Evolutionary conservation across 1,139 yeast species (phyloP), one percentile per base, ranked within the genome.

Genomic region (Pichia sp.): DNA sequence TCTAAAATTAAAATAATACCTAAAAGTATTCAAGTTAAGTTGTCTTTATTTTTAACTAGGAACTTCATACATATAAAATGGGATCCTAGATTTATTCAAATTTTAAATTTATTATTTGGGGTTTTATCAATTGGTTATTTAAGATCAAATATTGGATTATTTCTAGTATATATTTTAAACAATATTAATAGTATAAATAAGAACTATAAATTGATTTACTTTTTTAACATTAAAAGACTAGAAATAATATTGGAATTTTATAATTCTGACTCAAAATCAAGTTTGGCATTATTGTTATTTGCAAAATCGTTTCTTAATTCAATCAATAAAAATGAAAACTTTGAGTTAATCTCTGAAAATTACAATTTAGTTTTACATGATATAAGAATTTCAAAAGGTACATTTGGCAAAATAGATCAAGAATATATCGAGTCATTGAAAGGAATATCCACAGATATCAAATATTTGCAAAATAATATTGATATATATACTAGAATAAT

Each of bases 101-200:
- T 64, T 2, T 52, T 62, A 7, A 60, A 65, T 10, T 51, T 59
- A 19, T 14, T 65, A 13, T 64, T 62, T 53, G 58, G 62, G 43
- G 44, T 60, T 42, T 53, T 65, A 6, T 57, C 65, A 19, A 58
- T 64, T 30, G 67, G 67, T 5, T 66, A 64, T 51, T 43, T 61
- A 10, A 52, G 68, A 47, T 31, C 43, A 4, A 44, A 55, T 43
- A 46, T 64, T 11, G 42, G 58, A 14, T 44, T 55, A 16, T 45
- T 65, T 16, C 27, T 64, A 10, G 47, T 57, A 2, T 58, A 60
- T 25, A 41, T 62, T 19, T 34, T 65, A 5, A 53, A 50, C 30
- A 33, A 58, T 22, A 50, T 62, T 4, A 16, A 47, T 16, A 46
- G 48, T 30, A 57, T 63, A 7, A 65, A 64, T 44, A 45, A 52